Conservation (phyloP, 1,284 basidiomycete genomes). For the Apiotrichum veenhuisii region DNA sequence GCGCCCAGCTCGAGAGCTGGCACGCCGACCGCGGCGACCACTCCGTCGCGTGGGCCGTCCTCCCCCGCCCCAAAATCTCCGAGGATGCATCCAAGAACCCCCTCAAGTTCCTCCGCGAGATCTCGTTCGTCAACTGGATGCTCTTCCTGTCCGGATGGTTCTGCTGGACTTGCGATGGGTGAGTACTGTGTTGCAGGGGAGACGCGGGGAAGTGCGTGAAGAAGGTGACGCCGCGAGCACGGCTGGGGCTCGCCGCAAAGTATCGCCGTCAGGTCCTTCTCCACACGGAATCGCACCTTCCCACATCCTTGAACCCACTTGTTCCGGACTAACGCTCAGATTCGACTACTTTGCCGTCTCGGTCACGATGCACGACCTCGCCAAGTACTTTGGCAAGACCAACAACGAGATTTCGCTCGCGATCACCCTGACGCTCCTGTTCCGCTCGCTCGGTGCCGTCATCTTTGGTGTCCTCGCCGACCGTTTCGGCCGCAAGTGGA, state of each 20-base stretch:
- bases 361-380: slow-evolving; percentile 55
- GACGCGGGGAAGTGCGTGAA: neutral
- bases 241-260: no score
- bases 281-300: no score
- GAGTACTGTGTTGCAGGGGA: neutral
- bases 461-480: slow-evolving; percentile 74
- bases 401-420: slow-evolving; percentile 56
- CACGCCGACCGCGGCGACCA: slow-evolving; percentile 33
- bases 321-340: neutral
- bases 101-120: slow-evolving; percentile 45
- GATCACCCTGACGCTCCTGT: slow-evolving; percentile 89
- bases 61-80: slow-evolving; percentile 23
- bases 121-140: slow-evolving; percentile 53
- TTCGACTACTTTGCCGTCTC: slow-evolving; percentile 28
- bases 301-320: no score
- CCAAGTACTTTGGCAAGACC: slow-evolving; percentile 42
- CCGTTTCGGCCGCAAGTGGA: slow-evolving; percentile 75
- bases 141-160: slow-evolving; percentile 58
- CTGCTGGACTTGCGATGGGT: slow-evolving; percentile 55
- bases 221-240: no score
- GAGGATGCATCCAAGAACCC: slow-evolving; percentile 36
- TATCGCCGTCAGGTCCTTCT: no score
- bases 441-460: slow-evolving; percentile 82
- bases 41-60: slow-evolving; percentile 23
- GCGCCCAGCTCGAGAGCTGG: slow-evolving; percentile 37